Base-by-base conservation (phyloP, 106 monocot species). In the Acanthochlamys bracteata region DNA sequence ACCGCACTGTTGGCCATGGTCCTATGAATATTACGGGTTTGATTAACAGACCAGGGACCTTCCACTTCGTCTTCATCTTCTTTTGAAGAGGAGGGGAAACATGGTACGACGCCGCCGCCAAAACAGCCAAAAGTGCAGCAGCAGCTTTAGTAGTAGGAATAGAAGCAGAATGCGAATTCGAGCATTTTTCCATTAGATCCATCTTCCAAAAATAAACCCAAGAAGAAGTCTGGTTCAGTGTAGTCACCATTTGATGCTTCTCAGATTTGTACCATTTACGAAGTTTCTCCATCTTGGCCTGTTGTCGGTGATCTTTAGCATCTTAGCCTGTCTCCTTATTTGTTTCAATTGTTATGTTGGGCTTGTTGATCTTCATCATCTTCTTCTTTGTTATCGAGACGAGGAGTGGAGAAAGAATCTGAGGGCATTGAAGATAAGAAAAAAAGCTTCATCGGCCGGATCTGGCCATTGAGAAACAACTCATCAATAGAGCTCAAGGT, bases 211-310 rank as follows among this genome's bases (percentile, higher is more conserved):
- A 96, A 69, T 85, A 91, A 41, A 78, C 75, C 95, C 95, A 96
- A 24, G 90, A 73, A 33, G 86, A 83, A 46, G 71, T 40, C 59
- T 27, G 26, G 21, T 39, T 57, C 80, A 75, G 45, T 78, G 41
- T 64, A 20, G 52, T n/a, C 55, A 82, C 70, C 7, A 77, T 67
- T 12, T 82, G 65, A 25, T 61, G 57, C 23, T 74, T 70, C 72
- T 96, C 95, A 42, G 90, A 69, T 41, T 90, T 76, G 75, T 82
- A 91, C 8, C 94, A 68, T 75, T 96, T 96, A 27, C 95, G 84
- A 68, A 96, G 95, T 80, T 96, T 96, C 90, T 96, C 95, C 72
- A 96, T 71, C 76, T 96, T 96, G 80, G 90, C 90, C 47, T 90
- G 83, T 55, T 0, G 81, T 17, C 20, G 81, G 73, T 24, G 70